Base-by-base conservation (phyloP, 139 green algal genomes). In the Micractinium conductrix region DNA sequence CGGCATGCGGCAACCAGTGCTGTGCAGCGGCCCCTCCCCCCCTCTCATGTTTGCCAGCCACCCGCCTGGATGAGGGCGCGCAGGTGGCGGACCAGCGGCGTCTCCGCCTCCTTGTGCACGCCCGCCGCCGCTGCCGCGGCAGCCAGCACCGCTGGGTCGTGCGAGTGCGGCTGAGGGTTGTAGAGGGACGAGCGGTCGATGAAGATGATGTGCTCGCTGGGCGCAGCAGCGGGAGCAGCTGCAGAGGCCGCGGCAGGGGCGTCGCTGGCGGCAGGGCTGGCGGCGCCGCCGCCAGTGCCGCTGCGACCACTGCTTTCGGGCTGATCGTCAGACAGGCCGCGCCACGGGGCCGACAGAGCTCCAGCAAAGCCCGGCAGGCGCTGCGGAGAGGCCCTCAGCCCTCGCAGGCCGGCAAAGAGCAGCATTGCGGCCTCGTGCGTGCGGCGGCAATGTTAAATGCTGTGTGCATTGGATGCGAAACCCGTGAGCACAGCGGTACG, bases 51-150 rank as follows among this genome's bases (percentile, higher is more conserved):
- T n/a, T n/a, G n/a, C n/a, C n/a, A n/a, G n/a, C n/a, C n/a, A n/a
- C n/a, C 0, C 10, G 90, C 89, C 80, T 72, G 68, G 37, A 93
- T 92, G 7, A 93, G 68, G 6, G 88, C 79, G 33, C 90, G 88
- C 5, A 94, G 44, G 78, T 94, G 91, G n/a, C 72, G 74, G 0
- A 60, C 74, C 78, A 94, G 79, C 43, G 79, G 74, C n/a, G 91
- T 93, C 37, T 94, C 91, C 21, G 74, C 48, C 60, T 92, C 85
- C 69, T 89, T 92, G 35, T 85, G 35, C 35, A 73, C 78, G 0
- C 17, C 62, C 4, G 60, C 65, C 0, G 40, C 79, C 17, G 70
- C 22, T 9, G 70, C 70, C 26, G 43, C 33, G 7, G 40, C 70
- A 4, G 81, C 21, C 16, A 55, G 35, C 42, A 55, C 58, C 12